Base-by-base conservation (phyloP, 1,284 basidiomycete genomes). In the Gymnopus androsaceus region DNA sequence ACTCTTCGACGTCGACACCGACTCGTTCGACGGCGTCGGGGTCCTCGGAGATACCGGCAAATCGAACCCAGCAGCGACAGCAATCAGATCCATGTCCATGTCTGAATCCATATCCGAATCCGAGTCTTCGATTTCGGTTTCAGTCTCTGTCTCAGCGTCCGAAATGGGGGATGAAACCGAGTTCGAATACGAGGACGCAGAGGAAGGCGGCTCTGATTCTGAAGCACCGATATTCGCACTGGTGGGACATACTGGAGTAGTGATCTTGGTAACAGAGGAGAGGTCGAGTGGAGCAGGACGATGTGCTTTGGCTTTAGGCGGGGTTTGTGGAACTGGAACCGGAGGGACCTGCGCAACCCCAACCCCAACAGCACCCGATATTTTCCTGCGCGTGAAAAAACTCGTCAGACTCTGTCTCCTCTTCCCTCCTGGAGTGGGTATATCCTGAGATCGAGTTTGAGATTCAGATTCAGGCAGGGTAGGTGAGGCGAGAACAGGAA, bases 111-210 rank as follows among this genome's bases (percentile, higher is more conserved):
- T 37, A 25, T 53, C 41, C 27, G 41, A 33, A 15, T 53, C 51
- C 42, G 46, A 45, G 7, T 45, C 51, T 17, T 52, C 51, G 15
- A 53, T 45, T n/a, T 45, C 47, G 34, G 36, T 40, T n/a, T 55
- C 53, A 15, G 21, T 48, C 37, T 55, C 54, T 11, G 54, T 56
- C n/a, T 56, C 54, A 7, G 54, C 45, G 19, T 50, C 54, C 12
- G 33, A 44, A 14, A 33, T 30, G 2, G 33, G 25, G 17, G 31
- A 40, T 6, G 51, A 40, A 11, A 28, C n/a, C 40, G 15, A 50
- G n/a, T 21, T 49, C 12, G 54, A 55, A 25, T 28, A 52, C 31
- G 0, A 7, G 36, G 48, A 50, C 6, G 48, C 34, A 8, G 48
- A 38, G 25, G 48, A 50, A 27, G 36, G 48, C 14, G n/a, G n/a